Conservation (phyloP, 2,329 filamentous ascomycete genomes). For the Penicillium paneum region DNA sequence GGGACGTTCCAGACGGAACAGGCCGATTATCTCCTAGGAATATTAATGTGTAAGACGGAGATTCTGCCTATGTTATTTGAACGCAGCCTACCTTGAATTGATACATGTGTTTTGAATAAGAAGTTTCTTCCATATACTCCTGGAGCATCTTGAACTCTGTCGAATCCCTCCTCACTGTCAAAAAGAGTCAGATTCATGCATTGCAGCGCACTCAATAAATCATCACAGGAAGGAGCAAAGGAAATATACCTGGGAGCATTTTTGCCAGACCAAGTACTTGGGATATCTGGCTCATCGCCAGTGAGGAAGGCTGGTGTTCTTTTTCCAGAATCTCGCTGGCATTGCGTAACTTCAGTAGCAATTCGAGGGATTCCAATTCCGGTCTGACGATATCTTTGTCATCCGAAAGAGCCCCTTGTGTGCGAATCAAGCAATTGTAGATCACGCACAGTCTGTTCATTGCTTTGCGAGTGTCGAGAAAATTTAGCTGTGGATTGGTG, state of each 20-base stretch:
- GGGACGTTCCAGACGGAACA: conserved; percentile 14
- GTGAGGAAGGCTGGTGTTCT: not conserved
- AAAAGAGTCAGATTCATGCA: not conserved
- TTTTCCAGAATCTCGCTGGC: not conserved
- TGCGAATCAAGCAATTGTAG: not conserved
- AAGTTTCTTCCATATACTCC: not conserved
- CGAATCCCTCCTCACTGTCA: not conserved
- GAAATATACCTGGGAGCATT: conserved; percentile 2
- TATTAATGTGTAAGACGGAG: not conserved
- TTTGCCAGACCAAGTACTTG: conserved; percentile 3
- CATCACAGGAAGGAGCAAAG: not conserved
- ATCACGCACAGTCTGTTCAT: not conserved
- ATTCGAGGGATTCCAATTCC: not conserved
- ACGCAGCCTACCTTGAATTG: not conserved
- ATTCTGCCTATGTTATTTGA: not conserved
- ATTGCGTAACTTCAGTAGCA: not conserved
- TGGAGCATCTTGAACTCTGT: conserved; percentile 2
- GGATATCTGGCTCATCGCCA: not conserved
- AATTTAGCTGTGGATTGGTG: not conserved
- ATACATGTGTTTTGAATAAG: not conserved
- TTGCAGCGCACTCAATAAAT: not conserved
- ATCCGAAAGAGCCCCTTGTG: not conserved
- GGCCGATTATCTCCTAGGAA: not conserved
- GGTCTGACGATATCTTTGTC: not conserved
- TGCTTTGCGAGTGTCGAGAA: not conserved